These are phyloP conservation scores for Cercospora nicotianae DNA, from an alignment of 2,329 filamentous ascomycete species.

Conservation along the genomic window DNA sequence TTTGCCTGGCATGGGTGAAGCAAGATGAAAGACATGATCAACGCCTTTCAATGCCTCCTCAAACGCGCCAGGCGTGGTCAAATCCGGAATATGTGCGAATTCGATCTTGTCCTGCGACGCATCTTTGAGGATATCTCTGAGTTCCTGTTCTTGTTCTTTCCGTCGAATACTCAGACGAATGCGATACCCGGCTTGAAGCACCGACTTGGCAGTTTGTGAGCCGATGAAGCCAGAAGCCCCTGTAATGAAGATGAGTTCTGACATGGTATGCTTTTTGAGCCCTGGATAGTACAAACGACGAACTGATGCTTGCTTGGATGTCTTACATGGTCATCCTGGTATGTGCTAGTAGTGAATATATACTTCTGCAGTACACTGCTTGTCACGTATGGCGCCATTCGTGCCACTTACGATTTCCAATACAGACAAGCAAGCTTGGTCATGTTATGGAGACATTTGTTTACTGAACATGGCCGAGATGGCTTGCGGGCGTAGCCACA, in stretches of 20 bases:
- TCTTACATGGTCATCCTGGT: neutral
- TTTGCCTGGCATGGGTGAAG: conserved; percentile 33
- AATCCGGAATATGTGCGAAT: conserved; percentile 24
- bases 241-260: conserved; percentile 26
- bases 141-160: conserved; percentile 13
- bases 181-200: conserved; percentile 26
- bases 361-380: neutral
- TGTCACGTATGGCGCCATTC: neutral
- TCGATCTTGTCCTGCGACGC: conserved; percentile 13
- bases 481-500: neutral
- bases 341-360: neutral
- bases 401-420: neutral
- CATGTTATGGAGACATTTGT: neutral
- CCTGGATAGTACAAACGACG: neutral
- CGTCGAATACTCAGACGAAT: conserved; percentile 25
- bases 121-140: conserved; percentile 4
- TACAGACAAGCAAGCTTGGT: neutral
- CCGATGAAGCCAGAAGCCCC: conserved; percentile 37
- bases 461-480: neutral
- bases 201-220: conserved; percentile 30
- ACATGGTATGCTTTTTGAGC: neutral
- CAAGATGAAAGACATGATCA: conserved; percentile 35
- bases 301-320: neutral
- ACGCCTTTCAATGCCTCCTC: conserved; percentile 28
- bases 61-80: conserved; percentile 23